Evolutionary conservation across 768 basidiomycete species (phyloP), one percentile per base, ranked within the genome.

Genomic region (Peribolospora baueri): DNA sequence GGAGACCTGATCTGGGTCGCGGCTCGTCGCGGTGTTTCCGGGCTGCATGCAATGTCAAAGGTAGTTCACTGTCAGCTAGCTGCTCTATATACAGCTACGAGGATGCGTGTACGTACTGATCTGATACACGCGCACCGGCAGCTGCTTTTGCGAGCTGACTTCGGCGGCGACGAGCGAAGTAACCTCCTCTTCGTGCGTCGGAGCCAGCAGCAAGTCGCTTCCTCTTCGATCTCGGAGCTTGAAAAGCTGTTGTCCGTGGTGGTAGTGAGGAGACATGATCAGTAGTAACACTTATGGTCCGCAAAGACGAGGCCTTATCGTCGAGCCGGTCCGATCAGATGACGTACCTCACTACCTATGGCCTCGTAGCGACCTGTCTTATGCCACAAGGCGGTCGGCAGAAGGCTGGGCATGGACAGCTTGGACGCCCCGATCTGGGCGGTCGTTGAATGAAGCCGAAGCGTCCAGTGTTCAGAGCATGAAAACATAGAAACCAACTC

Each of bases 171-270:
- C 55, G n/a, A 58, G 51, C 6, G 55, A 13, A 11, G 57, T 58
- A 38, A 58, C 49, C 46, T 58, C 57, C 48, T 58, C 57, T 45
- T 58, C 57, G 43, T 56, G 55, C 3, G 57, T 58, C 40, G 57
- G 57, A 11, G 50, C 57, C 3, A 58, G 57, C 11, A 58, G 46
- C 56, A 51, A 51, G 4, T 58, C 51, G 11, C 42, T n/a, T 40
- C 51, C 47, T 45, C 49, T 50, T 3, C 57, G 55, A 38, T 58
- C 57, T 50, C 53, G 41, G 10, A 58, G 50, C 11, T 50, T 13
- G 25, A 42, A 58, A 1, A 58, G 54, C 57, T 25, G 25, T 25
- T 25, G 25, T 25, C 25, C 25, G 25, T 25, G 25, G 25, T 58
- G 51, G 36, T 11, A 13, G 5, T 40, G 40, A 48, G 13, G 36